Evolutionary conservation across 768 basidiomycete species (phyloP), one percentile per base, ranked within the genome.

Genomic region (Tricholoma flavovirens): DNA sequence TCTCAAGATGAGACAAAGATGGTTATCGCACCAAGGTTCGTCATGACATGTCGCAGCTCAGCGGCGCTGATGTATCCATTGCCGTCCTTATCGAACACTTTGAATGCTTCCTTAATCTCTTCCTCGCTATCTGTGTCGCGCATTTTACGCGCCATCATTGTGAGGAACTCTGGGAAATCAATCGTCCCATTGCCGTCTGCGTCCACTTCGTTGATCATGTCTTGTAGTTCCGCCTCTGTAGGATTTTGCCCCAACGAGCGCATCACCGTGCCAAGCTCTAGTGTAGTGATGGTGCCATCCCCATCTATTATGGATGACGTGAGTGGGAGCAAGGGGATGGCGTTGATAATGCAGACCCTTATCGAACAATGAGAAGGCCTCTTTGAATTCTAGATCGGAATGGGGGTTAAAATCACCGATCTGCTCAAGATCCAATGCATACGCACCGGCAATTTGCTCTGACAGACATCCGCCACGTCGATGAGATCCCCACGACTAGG

Each of bases 281-380:
- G 81, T 54, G 89, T 88, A 52, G 92, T 93, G 78, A 95, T 94
- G 55, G 90, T 93, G 71, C 92, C 92, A 78, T 95, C 93, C 62
- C 89, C 90, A 64, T 94, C 92, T 93, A 66, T 4, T 19, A n/a
- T 32, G 46, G 49, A 56, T 51, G 48, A 24, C 40, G 52, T 56
- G 50, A 54, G 40, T 53, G 55, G 12, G 30, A 36, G 22, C 21
- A 51, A 33, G 51, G 14, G 12, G 49, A 56, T 56, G 56, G 60
- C 49, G 45, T 50, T 43, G 22, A 49, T 36, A 45, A 22, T 24
- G 72, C 79, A 56, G 58, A 93, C 93, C 90, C 73, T 93, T 95
- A 78, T 97, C 93, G 72, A 98, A 98, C 19, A 98, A 82, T 57
- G 94, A 93, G 77, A 98, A 98, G 50, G 95, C 95, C 79, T 98